Evolutionary conservation across 2,329 filamentous ascomycete species (phyloP), one percentile per base, ranked within the genome.

Genomic region (Stagonosporopsis vannaccii): DNA sequence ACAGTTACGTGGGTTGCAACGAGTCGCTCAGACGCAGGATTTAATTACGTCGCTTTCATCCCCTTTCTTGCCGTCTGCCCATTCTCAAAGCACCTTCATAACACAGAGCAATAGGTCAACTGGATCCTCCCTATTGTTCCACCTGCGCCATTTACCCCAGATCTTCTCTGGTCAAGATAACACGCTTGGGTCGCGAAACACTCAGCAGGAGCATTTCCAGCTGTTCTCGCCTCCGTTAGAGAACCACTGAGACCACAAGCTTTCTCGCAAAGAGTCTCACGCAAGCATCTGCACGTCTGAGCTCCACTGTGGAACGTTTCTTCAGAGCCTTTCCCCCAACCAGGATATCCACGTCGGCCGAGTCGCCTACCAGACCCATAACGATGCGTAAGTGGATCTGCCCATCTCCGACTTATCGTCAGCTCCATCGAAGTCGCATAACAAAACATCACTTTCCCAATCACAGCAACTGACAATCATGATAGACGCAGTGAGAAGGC

Each of bases 401-500:
- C 56, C 30, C 45, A 57, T 60, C 41, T 60, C 60, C 48, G 49
- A 39, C 19, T 25, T 49, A 36, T 40, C 23, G 42, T 36, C 28
- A 37, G 47, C 30, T 37, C 36, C n/a, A 20, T 47, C 37, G 33
- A 51, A 37, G 41, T 32, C n/a, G 30, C 19, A 39, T 37, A 23
- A 39, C 30, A 47, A 47, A 23, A 47, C 36, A 15, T 20, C 19
- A 39, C 19, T 11, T n/a, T 46, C 11, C 17, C 39, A 32, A 44
- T 54, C 46, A 57, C 51, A 57, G 33, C 55, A 35, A 49, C 58
- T 61, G 28, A 64, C 51, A 7, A 28, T 17, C 28, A 56, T 54
- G 25, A 60, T 67, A 76, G 74, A 76, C 46, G 47, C 71, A 17
- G 69, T 76, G 64, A 68, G 73, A 54, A 71, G 66, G 36, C 67